Base-by-base conservation (phyloP, 2,329 filamentous ascomycete genomes). In the Leptographium procerum region DNA sequence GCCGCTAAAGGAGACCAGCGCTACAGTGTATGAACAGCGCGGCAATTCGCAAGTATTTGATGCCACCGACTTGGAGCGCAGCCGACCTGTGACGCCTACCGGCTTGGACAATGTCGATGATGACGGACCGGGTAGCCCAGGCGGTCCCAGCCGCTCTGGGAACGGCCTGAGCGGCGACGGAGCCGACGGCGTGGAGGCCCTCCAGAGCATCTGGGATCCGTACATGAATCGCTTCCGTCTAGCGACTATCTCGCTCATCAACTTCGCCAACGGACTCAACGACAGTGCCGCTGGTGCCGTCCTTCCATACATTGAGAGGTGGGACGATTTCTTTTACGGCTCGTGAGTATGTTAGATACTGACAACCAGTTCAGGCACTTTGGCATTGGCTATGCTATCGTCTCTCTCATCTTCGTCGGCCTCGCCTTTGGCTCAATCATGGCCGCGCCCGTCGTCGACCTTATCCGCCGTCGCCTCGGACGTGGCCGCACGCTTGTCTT, bases 401-500 rank as follows among this genome's bases (percentile, higher is more conserved):
- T 94, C 3, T 92, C 89, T 2, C 75, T 92, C 43, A 88, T 95
- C 66, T 95, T 94, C 73, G 80, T 94, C 33, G 82, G 85, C 51
- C 88, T 88, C 64, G 88, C 89, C 0, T 63, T 86, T 5, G 89
- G 89, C 19, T 95, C 90, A 72, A 84, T 95, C 66, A 69, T 79
- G 14, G 86, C 87, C 1, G 89, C 89, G 1, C 80, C 85, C 43
- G 76, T 86, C 61, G 79, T 86, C n/a, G 85, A 91, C 65, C 70
- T 73, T 1, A 73, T 91, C 4, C 78, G 85, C 57, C 71, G 73
- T 7, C 79, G 78, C 24, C 70, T 91, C 2, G 88, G 89, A 9
- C 80, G 86, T 53, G 83, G 83, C 5, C 83, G 77, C 64, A 78
- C 83, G 1, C 74, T 90, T 29, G 81, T 84, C 40, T 59, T 87